A percentile compares a stretch with the other conserved stretches of the same genome.
phyloP scores from a whole-genome alignment of 352 stramenopile genomes.

The Pythium aquatile region DNA sequence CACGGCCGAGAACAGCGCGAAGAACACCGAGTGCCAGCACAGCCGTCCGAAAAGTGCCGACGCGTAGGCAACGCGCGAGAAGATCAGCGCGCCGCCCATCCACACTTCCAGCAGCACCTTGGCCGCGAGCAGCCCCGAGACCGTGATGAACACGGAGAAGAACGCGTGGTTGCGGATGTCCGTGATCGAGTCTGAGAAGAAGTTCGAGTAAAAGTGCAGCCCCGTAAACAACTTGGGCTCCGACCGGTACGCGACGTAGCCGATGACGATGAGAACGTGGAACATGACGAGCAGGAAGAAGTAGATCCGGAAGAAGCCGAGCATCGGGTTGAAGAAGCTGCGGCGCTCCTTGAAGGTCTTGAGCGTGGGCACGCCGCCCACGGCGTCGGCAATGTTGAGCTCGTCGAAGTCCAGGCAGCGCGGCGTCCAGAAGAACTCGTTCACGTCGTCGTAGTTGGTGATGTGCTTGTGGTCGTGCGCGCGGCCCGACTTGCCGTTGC shows the following conservation, averaged over 20 bases:
- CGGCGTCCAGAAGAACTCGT: constrained; percentile 88
- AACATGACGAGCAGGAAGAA: constrained; percentile 86
- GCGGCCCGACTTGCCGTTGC: constrained; percentile 18
- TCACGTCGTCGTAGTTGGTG: constrained; percentile 90
- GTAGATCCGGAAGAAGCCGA: constrained; percentile 87
- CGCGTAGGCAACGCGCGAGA: constrained; percentile 54
- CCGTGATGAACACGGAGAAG: constrained; percentile 67
- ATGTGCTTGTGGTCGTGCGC: constrained; percentile 81
- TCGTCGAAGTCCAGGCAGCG: constrained; percentile 82
- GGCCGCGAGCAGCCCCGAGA: constrained; percentile 54
- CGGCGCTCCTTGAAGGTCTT: constrained; percentile 88
- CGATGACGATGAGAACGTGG: constrained; percentile 72
- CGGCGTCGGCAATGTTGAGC: constrained; percentile 70
- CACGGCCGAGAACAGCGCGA: constrained; percentile 69
- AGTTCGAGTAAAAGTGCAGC: constrained; percentile 72
- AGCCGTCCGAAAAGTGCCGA: constrained; percentile 64
- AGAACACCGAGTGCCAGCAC: constrained; percentile 81
- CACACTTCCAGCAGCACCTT: constrained; percentile 85
- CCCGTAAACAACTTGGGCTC: constrained; percentile 51
- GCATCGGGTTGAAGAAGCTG: constrained; percentile 74
- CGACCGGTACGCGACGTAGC: constrained; percentile 77
- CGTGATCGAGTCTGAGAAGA: constrained; percentile 58
- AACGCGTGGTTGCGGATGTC: constrained; percentile 79
- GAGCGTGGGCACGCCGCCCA: constrained; percentile 57
- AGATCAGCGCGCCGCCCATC: constrained; percentile 78